A percentile compares a stretch with the other conserved stretches of the same genome.
Conservation (phyloP, 257 asterid species). For the Salvia miltiorrhiza region DNA sequence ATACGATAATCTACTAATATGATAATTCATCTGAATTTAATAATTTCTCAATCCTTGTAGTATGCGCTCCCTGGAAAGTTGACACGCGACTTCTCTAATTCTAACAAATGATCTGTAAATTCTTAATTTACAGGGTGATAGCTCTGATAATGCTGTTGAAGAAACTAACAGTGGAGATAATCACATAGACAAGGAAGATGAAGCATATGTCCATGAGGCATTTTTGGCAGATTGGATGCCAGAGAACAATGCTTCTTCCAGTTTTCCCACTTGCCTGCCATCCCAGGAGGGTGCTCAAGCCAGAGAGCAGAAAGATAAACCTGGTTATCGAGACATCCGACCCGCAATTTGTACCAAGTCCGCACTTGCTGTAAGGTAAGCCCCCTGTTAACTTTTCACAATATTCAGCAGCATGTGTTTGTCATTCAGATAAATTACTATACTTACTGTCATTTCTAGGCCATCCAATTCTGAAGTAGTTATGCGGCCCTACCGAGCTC, state of each 20-base stretch:
- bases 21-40: neutral
- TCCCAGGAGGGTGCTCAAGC: conserved; percentile 38
- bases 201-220: conserved; percentile 94
- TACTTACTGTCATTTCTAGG: conserved; percentile 35
- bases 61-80: conserved; percentile 2
- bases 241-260: conserved; percentile 34
- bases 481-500: conserved; percentile 63
- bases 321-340: conserved; percentile 33
- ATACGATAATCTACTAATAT: neutral
- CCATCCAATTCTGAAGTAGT: conserved; percentile 40
- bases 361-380: conserved; percentile 52
- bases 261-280: conserved; percentile 26
- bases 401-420: conserved; percentile 16
- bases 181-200: conserved; percentile 63
- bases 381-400: conserved; percentile 11
- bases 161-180: conserved; percentile 44
- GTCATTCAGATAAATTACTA: conserved; percentile 17
- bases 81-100: neutral
- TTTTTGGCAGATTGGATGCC: conserved; percentile 97
- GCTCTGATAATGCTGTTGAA: conserved; percentile 48
- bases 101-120: conserved; percentile 4
- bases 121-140: conserved; percentile 51
- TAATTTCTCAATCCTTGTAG: neutral
- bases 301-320: conserved; percentile 31
- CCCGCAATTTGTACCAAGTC: conserved; percentile 32